Evolutionary conservation across 2,329 filamentous ascomycete species (phyloP), one percentile per base, ranked within the genome.

Genomic region (Apiospora aurea): DNA sequence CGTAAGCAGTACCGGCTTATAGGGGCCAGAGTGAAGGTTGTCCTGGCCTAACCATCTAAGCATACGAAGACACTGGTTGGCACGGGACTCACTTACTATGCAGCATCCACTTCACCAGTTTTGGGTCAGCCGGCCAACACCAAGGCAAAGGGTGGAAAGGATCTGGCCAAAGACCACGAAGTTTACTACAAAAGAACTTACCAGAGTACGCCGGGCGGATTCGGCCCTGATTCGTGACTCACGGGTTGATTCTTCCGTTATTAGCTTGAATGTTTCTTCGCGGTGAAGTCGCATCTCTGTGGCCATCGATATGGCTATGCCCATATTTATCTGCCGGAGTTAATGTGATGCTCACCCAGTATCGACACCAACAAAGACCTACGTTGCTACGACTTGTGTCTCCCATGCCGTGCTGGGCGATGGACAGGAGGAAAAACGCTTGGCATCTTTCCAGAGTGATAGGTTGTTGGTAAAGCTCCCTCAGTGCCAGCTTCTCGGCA

Each of bases 401-500:
- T 0, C 87, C 88, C 70, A 85, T 88, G 18, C 87, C 87, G 76
- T 90, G 88, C 74, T 90, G 88, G 5, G 88, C 87, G 71, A 90
- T 86, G 75, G 87, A 89, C 21, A 90, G 80, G 4, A 90, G 79
- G 74, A 89, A 90, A 73, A 90, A 90, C 0, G 85, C 88, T 77
- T 90, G 88, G 69, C 87, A 89, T 53, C 85, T 82, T 75, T 90
- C 87, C 24, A 90, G 77, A 0, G 84, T 88, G 34, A 64, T 14
- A 0, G 88, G 85, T 70, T 85, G 84, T 51, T 84, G 80, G 75
- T 89, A 89, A 26, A 90, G 79, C 75, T 89, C 87, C 34, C 80
- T 79, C 44, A 85, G 77, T 0, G 88, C 87, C 11, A 89, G 78
- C 8, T 77, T 76, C 11, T 85, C 84, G 1, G 87, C 87, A 38